Evolutionary conservation across 139 green algal species (phyloP).

Genomic region (Chlamydomonas asymmetrica): DNA sequence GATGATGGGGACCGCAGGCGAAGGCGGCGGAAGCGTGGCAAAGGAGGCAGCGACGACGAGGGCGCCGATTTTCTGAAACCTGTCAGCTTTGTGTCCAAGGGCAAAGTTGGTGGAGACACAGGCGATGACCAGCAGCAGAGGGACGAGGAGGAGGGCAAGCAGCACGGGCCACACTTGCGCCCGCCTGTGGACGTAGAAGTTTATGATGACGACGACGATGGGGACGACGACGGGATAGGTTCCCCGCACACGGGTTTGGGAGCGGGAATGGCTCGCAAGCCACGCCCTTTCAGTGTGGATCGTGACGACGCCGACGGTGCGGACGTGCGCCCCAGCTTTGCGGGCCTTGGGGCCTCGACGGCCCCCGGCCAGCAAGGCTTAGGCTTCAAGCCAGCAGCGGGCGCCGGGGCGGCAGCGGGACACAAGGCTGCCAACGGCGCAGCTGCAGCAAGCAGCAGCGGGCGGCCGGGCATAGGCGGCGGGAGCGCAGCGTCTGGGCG

Average conservation of each 20-base stretch:
- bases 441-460: conserved; percentile 2
- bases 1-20: conserved; percentile 26
- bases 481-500: conserved; percentile 42
- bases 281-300: too few species aligned
- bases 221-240: background rate
- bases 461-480: background rate
- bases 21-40: conserved; percentile 18
- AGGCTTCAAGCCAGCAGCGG: conserved; percentile 29
- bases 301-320: too few species aligned
- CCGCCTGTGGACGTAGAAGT: background rate
- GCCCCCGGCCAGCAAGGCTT: conserved; percentile 19
- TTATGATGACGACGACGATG: background rate
- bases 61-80: conserved; percentile 69
- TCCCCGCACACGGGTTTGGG: conserved; percentile 17
- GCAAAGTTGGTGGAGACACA: conserved; percentile 38
- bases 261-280: conserved; percentile 5
- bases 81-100: conserved; percentile 84
- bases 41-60: conserved; percentile 20
- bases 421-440: conserved; percentile 23
- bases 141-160: conserved; percentile 12
- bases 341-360: background rate
- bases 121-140: background rate
- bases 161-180: conserved; percentile 12
- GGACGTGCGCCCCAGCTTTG: conserved; percentile 1
- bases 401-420: conserved; percentile 7